Conservation (phyloP, 495 filamentous ascomycete genomes). For the Aspergillus incahuasiensis region DNA sequence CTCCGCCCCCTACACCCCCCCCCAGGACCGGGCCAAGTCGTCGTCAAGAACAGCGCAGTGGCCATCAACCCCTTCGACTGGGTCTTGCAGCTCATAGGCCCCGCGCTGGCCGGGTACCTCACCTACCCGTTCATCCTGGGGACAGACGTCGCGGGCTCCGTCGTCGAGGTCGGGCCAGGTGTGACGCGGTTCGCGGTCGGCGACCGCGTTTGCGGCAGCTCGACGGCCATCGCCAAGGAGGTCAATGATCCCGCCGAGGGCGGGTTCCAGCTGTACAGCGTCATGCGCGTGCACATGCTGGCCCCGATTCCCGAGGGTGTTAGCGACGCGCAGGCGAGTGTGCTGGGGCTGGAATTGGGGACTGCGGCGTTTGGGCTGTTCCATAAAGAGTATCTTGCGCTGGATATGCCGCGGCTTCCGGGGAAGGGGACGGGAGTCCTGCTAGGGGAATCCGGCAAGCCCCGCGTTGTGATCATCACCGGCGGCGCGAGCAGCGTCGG, state of each 20-base stretch:
- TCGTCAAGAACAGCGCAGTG: constrained; percentile 39
- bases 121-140: constrained; percentile 51
- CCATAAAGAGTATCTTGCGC: constrained; percentile 37
- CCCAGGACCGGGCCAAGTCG: constrained; percentile 27
- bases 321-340: constrained; percentile 23
- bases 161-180: constrained; percentile 46
- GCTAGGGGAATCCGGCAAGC: background rate
- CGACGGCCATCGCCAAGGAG: constrained; percentile 3
- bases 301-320: constrained; percentile 1
- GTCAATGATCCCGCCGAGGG: constrained; percentile 15
- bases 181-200: background rate
- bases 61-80: constrained; percentile 49
- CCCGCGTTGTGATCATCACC: constrained; percentile 45
- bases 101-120: constrained; percentile 16
- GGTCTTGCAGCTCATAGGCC: constrained; percentile 32
- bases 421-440: constrained; percentile 9
- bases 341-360: constrained; percentile 40
- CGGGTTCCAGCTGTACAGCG: constrained; percentile 28
- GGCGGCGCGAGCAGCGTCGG: constrained; percentile 58
- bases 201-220: background rate
- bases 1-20: too few species aligned
- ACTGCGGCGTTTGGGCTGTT: constrained; percentile 54
- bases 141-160: constrained; percentile 50
- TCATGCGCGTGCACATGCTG: constrained; percentile 10
- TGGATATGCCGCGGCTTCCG: constrained; percentile 15